These are phyloP conservation scores for Colletotrichum tabaci DNA, from an alignment of 2,329 filamentous ascomycete species.

Conservation along the genomic window DNA sequence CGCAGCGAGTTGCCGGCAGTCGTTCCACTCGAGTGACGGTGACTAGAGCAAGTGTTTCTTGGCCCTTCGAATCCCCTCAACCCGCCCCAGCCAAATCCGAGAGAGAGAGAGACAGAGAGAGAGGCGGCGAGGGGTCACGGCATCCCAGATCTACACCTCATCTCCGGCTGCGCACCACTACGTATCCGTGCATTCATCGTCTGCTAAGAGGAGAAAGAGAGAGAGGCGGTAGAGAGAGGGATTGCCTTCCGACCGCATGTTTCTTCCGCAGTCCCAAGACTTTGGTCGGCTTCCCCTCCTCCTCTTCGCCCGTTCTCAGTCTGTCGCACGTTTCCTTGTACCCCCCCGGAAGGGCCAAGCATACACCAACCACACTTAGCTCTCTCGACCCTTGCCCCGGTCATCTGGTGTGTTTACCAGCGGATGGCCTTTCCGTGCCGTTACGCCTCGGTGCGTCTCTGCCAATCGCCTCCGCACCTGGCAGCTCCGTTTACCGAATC, in stretches of 20 bases:
- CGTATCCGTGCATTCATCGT: background rate
- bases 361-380: background rate
- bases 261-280: conserved; percentile 11
- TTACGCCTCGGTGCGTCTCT: conserved; percentile 22
- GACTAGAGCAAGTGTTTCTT: background rate
- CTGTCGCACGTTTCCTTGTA: background rate
- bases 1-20: conserved; percentile 9
- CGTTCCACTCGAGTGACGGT: background rate
- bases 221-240: background rate
- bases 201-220: background rate
- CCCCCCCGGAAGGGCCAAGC: background rate
- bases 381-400: background rate
- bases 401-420: background rate
- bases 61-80: background rate
- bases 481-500: conserved; percentile 1
- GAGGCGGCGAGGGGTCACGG: background rate
- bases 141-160: conserved; percentile 1
- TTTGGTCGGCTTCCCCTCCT: background rate
- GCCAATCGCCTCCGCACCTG: conserved; percentile 27
- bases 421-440: conserved; percentile 28
- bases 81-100: background rate
- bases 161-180: background rate
- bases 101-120: too few species aligned
- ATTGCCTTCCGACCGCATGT: too few species aligned
- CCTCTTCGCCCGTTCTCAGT: background rate